Evolutionary conservation across 306 rosid genomes (phyloP), one percentile per base, ranked within the genome.

Genomic region (Pyrus communis): DNA sequence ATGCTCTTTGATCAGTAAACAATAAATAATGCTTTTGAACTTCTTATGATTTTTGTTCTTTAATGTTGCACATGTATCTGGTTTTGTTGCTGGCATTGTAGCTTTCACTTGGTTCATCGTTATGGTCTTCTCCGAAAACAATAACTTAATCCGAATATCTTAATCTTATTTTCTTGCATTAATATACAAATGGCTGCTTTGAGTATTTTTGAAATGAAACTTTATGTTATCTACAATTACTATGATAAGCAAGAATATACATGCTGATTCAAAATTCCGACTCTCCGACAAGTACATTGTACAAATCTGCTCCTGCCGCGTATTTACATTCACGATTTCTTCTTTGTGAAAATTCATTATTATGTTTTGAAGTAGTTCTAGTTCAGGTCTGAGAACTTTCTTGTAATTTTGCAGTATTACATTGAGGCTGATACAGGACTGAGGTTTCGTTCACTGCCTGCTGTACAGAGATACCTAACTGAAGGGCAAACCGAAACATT

Each of bases 381-480:
- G n/a, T 5, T 61, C 25, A 69, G 67, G 18, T 42, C 57, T 60
- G 11, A 52, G 46, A 28, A 49, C n/a, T 45, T 14, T 38, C 60
- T 25, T 65, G 30, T 42, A 77, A 27, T 70, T 74, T 25, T 27
- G 82, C 88, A 91, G 93, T 87, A 75, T 71, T 91, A 87, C 80
- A 61, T 76, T 80, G 93, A 89, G 68, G 90, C 89, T 11, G 67
- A 31, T 15, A 87, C 89, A 5, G 77, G 91, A 57, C 73, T 27
- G 79, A 28, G 23, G 80, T 91, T 91, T 71, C 93, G 88, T 60
- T 91, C 97, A 10, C 77, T 91, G 78, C 2, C 67, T 52, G 72
- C 89, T 61, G 93, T 87, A 68, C 58, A 82, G 84, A 83, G 84
- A 82, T 75, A 91, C 79, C 83, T 91, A 43, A 68, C 54, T 38